Percentiles rank a stretch among this genome's conserved stretches.
phyloP scores from a whole-genome alignment of 306 rosid species.

The Glycine latifolia region DNA sequence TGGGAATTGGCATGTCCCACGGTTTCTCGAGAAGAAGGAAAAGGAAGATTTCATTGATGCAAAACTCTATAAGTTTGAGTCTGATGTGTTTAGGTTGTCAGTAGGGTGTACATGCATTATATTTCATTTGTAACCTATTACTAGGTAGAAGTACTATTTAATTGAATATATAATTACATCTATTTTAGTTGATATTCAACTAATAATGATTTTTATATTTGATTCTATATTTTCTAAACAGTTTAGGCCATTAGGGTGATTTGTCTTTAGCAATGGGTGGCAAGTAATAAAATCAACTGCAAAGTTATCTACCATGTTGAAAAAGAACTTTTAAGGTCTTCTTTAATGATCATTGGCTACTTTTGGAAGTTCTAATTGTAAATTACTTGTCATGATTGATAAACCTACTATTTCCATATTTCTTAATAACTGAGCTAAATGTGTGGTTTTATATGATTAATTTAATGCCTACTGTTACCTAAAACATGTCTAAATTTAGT shows the following conservation, averaged over 20 bases:
- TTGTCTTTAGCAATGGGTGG: conserved; percentile 7
- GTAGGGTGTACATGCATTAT: not conserved
- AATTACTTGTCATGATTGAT: not conserved
- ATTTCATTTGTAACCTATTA: conserved; percentile 4
- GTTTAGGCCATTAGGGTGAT: not conserved
- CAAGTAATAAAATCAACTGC: not conserved
- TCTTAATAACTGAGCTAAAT: not conserved
- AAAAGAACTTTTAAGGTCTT: not conserved
- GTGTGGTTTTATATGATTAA: conserved; percentile 9
- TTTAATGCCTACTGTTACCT: conserved; percentile 1
- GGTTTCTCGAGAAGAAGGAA: not conserved
- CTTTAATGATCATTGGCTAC: conserved; percentile 2
- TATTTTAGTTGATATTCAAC: conserved; percentile 2
- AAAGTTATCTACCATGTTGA: conserved; percentile 2
- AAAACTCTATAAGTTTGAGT: not conserved
- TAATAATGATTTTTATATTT: not conserved
- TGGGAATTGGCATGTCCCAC: not conserved
- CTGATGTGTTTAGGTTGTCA: conserved; percentile 9
- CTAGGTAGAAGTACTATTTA: not conserved
- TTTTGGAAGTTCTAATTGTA: not conserved
- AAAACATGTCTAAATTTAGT: conserved; percentile 13
- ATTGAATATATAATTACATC: conserved; percentile 3
- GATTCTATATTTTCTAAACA: not conserved
- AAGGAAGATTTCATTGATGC: not conserved
- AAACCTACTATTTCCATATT: not conserved